Conservation (phyloP, 2,329 filamentous ascomycete genomes). For the Colletotrichum orchidophilum region DNA sequence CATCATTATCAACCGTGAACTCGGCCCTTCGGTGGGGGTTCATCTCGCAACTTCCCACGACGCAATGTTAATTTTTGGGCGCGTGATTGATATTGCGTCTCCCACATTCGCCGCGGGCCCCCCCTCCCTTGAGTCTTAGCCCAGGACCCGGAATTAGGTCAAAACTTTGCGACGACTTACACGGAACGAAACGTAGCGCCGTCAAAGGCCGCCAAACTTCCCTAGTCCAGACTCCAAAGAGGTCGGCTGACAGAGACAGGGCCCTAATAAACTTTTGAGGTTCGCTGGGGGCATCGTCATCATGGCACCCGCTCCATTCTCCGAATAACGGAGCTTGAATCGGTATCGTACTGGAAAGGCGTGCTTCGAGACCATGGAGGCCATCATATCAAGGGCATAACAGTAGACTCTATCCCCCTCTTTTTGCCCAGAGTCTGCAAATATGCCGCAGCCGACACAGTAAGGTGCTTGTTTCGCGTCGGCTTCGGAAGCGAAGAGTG, state of each 20-base stretch:
- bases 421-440: not conserved
- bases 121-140: not conserved
- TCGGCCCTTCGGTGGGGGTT: constrained; percentile 21
- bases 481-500: constrained; percentile 4
- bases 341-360: constrained; percentile 8
- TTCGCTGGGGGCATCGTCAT: not conserved
- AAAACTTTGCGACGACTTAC: not conserved
- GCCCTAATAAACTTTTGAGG: not conserved
- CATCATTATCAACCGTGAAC: constrained; percentile 12
- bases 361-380: constrained; percentile 10
- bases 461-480: not conserved
- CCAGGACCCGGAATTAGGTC: not conserved
- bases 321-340: not conserved
- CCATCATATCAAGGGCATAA: constrained; percentile 9
- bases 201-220: not conserved
- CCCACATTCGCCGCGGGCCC: not conserved
- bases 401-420: not conserved
- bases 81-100: not conserved
- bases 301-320: not conserved
- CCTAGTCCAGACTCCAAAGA: not conserved
- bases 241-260: not conserved
- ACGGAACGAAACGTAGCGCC: not conserved
- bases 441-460: not conserved
- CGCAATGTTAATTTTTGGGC: constrained; percentile 2
- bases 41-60: constrained; percentile 22